Conservation (phyloP, 441 rosid genomes). For the Corymbia calophylla region DNA sequence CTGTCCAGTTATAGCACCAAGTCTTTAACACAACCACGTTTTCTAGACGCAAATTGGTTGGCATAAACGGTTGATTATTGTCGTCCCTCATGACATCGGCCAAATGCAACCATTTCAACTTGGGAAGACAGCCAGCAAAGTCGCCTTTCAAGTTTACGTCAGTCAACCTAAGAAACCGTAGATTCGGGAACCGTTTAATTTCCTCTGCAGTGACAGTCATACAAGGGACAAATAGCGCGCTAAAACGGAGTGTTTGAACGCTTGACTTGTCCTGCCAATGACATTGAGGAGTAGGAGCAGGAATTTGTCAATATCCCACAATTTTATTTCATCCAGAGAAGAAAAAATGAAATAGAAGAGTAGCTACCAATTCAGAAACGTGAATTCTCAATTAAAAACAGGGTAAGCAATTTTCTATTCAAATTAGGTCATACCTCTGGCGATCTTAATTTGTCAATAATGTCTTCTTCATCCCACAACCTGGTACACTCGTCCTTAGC, state of each 20-base stretch:
- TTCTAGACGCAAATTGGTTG: neutral
- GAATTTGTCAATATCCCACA: neutral
- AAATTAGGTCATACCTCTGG: too few species aligned
- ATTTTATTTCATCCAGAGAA: neutral
- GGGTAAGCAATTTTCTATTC: neutral
- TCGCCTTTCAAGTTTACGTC: neutral
- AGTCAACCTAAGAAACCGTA: neutral
- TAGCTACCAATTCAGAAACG: rapidly evolving
- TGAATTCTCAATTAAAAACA: neutral
- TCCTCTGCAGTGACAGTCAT: neutral
- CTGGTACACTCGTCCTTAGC: rapidly evolving
- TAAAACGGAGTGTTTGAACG: neutral
- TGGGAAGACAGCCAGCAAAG: neutral
- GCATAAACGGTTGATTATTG: rapidly evolving
- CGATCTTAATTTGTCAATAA: rapidly evolving
- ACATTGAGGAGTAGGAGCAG: neutral
- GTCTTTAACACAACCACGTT: rapidly evolving
- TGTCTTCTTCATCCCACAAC: too few species aligned
- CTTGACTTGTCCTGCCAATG: neutral
- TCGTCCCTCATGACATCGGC: rapidly evolving
- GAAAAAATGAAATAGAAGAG: neutral
- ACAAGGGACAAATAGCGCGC: too few species aligned
- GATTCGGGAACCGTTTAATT: neutral
- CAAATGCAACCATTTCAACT: neutral
- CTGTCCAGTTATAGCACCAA: rapidly evolving